These are phyloP conservation scores for Galerina marginata DNA, from an alignment of 768 basidiomycete genomes.

Conservation along the genomic window DNA sequence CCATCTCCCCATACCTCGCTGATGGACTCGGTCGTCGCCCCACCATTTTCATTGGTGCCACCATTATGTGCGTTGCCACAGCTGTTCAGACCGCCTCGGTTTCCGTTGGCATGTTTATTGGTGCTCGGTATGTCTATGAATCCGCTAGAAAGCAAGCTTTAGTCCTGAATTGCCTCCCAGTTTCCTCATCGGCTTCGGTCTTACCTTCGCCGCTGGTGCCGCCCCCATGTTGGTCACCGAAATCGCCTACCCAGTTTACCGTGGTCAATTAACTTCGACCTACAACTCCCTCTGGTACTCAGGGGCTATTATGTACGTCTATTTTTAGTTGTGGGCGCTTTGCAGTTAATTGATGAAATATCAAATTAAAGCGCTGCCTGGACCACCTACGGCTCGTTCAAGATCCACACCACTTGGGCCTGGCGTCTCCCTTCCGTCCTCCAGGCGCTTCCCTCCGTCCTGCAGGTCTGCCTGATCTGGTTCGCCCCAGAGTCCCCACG, in stretches of 20 bases:
- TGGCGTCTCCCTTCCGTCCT: conserved; percentile 85
- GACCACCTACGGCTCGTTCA: conserved; percentile 84
- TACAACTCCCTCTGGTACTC: conserved; percentile 91
- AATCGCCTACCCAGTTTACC: conserved; percentile 84
- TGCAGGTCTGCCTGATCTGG: conserved; percentile 69
- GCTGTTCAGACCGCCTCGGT: conserved; percentile 75
- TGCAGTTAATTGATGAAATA: background rate
- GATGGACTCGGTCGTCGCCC: conserved; percentile 73
- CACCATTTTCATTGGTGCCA: conserved; percentile 70
- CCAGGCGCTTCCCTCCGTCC: conserved; percentile 70
- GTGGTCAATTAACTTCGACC: conserved; percentile 75
- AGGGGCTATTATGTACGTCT: conserved; percentile 72
- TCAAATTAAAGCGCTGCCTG: conserved; percentile 65
- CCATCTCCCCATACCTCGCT: conserved; percentile 73
- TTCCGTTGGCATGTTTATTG: conserved; percentile 80
- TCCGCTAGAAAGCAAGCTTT: background rate
- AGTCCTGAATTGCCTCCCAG: conserved; percentile 28
- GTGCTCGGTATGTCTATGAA: conserved; percentile 59
- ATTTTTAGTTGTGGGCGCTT: conserved; percentile 10
- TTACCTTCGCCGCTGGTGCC: conserved; percentile 75
- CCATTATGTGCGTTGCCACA: conserved; percentile 73
- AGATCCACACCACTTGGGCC: conserved; percentile 69
- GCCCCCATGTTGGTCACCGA: conserved; percentile 88
- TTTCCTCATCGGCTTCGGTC: conserved; percentile 78
- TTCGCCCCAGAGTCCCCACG: conserved; percentile 86